Base-by-base conservation (phyloP, 2,329 filamentous ascomycete genomes). In the Aspergillus luchuensis region DNA sequence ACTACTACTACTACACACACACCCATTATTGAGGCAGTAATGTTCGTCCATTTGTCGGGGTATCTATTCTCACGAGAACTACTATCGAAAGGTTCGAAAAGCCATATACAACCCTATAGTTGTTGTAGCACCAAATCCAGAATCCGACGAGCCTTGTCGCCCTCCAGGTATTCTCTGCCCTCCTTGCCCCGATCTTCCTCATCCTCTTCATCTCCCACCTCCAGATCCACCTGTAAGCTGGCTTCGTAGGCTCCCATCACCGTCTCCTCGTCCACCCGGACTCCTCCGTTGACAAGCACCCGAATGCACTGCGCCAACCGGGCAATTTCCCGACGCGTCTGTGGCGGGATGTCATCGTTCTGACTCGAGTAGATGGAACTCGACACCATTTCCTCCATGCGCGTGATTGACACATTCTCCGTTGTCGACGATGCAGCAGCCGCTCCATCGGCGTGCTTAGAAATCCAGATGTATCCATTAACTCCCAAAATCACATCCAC, bases 381-480 rank as follows among this genome's bases (percentile, higher is more conserved):
- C 64, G 88, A 92, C 19, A 95, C 90, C 67, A 83, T 88, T 79
- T 99, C 95, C 75, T 98, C 95, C 74, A 97, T 85, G 66, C 91
- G 86, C 56, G 92, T 96, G 70, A 97, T 91, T 2, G 84, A 83
- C 8, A 80, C 87, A 72, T 81, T 82, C 57, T 80, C 80, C 8
- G 73, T 75, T n/a, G 80, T 79, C 47, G 84, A 76, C 2, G 70
- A 76, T 17, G 73, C 73, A 3, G 70, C 75, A 13, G 69, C 73
- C 57, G 66, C 70, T 53, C 78, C 84, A 66, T 91, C 88, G 7
- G 90, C 80, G 69, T 96, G 92, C 79, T 91, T 93, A 76, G 89
- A 89, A 71, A 98, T 93, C 90, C 92, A 99, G 60, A 98, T 92
- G 74, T 96, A 98, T 1, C 95, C 95, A 71, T 99, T 99, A 41